Evolutionary conservation across 1,139 yeast species (phyloP), one percentile per base, ranked within the genome.

Genomic region (Magnusiomyces sp.): DNA sequence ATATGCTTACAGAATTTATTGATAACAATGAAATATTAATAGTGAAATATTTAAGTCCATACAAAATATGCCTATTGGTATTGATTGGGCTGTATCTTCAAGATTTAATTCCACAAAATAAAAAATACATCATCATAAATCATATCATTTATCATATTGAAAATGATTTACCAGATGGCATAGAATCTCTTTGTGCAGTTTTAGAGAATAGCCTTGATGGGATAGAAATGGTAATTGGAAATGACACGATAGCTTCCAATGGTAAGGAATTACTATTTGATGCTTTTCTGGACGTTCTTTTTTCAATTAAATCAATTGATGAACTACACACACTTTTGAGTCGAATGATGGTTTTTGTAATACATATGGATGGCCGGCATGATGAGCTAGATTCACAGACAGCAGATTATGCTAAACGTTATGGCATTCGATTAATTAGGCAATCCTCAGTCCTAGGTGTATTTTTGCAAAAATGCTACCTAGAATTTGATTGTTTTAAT

Each of bases 401-500:
- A 27, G 16, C 11, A 2, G 27, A 31, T 14, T 40, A 39, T 6
- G 40, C 51, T 4, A 40, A 36, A 13, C 39, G 20, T 37, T 40
- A 37, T 10, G 39, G 36, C 16, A 41, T 37, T 10, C 20, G 41
- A 5, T 34, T 34, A 11, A 38, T 20, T 9, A 54, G 23, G 36
- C 45, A 11, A 16, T 31, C 47, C 10, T 60, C 64, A 2, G 54
- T 73, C 41, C 56, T 75, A 27, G 79, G 79, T 2, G 59, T 63
- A 7, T 75, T 71, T 57, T 72, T 74, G 10, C 56, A 65, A 13
- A 60, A 62, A 33, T 68, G 80, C 39, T 68, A 73, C 0, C 68
- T 78, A 3, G 73, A 81, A 7, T 76, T 75, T 57, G 76, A 74
- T 43, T 63, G 77, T 1, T 62, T 83, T 48, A 77, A 75, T 52